phyloP scores from a whole-genome alignment of 148 eudicot genomes.

The Silene latifolia region DNA sequence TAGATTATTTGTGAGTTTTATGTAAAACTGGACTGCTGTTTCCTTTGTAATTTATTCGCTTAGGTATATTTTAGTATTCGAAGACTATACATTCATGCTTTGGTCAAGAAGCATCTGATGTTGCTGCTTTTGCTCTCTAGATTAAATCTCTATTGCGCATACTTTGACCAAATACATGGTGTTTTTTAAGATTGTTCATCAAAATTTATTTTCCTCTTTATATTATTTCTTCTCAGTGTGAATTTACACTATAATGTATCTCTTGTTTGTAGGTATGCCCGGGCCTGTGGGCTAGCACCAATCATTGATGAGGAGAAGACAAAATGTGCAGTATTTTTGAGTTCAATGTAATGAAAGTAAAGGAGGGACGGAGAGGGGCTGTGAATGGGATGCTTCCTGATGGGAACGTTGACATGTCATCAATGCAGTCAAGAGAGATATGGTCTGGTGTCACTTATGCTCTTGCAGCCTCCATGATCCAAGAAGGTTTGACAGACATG shows the following conservation, averaged over 20 bases:
- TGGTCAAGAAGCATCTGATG: not conserved
- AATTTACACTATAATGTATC: not conserved
- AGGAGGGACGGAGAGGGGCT: slow-evolving; percentile 68
- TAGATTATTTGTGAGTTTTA: no score
- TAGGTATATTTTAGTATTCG: not conserved
- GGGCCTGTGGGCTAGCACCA: slow-evolving; percentile 82
- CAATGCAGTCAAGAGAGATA: slow-evolving; percentile 83
- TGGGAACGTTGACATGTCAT: slow-evolving; percentile 66
- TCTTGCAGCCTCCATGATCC: slow-evolving; percentile 78
- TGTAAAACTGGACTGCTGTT: not conserved
- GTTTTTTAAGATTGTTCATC: not conserved
- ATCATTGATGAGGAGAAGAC: slow-evolving; percentile 81
- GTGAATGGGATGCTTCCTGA: slow-evolving; percentile 80
- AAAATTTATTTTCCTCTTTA: not conserved
- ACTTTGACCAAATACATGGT: not conserved
- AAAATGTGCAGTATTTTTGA: slow-evolving; percentile 58
- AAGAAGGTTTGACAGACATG: slow-evolving; percentile 64
- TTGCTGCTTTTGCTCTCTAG: no score
- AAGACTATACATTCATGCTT: not conserved
- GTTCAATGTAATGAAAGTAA: slow-evolving; percentile 65
- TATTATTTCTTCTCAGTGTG: not conserved
- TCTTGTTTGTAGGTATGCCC: slow-evolving; percentile 68
- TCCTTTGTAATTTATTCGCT: not conserved
- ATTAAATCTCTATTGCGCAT: no score
- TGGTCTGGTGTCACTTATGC: slow-evolving; percentile 84